Evolutionary conservation across 208 protist genomes (phyloP).

Genomic region (Naegleria fowleri): DNA sequence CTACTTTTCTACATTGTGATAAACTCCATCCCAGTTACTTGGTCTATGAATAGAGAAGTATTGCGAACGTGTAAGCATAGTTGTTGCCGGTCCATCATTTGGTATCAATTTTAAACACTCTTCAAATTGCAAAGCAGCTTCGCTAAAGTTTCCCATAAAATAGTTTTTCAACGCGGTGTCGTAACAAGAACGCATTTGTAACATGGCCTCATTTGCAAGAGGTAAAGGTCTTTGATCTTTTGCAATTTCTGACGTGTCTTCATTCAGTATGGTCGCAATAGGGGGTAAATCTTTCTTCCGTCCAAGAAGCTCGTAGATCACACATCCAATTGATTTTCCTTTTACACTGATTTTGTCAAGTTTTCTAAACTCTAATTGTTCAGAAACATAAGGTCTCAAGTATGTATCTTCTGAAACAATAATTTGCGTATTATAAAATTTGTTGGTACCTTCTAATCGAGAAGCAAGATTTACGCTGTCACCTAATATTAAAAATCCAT

Average conservation of each 20-base stretch:
- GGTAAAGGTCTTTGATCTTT: background rate
- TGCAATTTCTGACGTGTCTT: background rate
- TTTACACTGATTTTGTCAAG: background rate
- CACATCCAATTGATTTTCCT: background rate
- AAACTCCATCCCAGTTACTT: background rate
- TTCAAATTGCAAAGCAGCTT: background rate
- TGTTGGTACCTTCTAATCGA: background rate
- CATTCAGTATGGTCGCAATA: no score
- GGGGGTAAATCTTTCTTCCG: no score
- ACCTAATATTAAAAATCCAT: background rate
- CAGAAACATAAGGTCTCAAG: background rate
- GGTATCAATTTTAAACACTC: no score
- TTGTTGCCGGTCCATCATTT: background rate
- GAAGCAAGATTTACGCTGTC: slow-evolving; percentile 3
- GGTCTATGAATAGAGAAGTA: background rate
- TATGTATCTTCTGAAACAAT: background rate
- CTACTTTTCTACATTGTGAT: background rate
- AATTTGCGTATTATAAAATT: background rate
- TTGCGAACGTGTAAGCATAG: background rate
- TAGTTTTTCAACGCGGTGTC: background rate
- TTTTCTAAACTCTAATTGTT: background rate
- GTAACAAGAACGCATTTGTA: background rate
- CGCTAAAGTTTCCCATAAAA: background rate
- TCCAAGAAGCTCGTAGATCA: background rate
- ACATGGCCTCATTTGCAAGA: background rate